phyloP scores from a whole-genome alignment of 495 filamentous ascomycete genomes.

The Tetracladium setigerum region DNA sequence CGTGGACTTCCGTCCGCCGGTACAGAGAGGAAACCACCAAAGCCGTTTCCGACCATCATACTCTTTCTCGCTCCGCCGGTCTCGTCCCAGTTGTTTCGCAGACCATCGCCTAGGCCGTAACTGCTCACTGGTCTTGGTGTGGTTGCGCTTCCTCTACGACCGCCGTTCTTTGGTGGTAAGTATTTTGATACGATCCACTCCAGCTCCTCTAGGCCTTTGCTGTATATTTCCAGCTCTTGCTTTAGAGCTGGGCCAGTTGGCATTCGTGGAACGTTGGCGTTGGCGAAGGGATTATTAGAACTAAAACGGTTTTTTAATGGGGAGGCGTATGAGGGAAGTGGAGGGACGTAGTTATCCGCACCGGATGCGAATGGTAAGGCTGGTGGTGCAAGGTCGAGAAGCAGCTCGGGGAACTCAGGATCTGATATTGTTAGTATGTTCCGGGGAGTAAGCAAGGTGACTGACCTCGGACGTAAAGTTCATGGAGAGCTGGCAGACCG shows the following conservation, averaged over 20 bases:
- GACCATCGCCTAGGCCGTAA: conserved; percentile 33
- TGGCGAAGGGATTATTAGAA: conserved; percentile 45
- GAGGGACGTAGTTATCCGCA: conserved; percentile 9
- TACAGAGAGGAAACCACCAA: conserved; percentile 75
- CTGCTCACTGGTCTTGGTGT: conserved; percentile 35
- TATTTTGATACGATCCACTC: conserved; percentile 70
- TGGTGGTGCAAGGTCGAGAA: conserved; percentile 61
- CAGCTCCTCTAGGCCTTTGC: conserved; percentile 74
- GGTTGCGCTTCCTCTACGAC: conserved; percentile 15
- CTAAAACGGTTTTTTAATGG: conserved; percentile 28
- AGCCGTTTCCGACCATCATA: conserved; percentile 56
- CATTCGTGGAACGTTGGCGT: background rate
- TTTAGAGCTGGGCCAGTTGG: conserved; percentile 34
- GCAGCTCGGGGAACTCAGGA: conserved; percentile 61
- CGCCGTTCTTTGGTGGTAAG: conserved; percentile 20
- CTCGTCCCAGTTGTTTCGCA: background rate
- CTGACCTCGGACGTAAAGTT: conserved; percentile 66
- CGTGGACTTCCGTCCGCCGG: conserved; percentile 43
- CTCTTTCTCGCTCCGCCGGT: conserved; percentile 38
- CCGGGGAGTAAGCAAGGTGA: background rate
- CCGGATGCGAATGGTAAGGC: conserved; percentile 35
- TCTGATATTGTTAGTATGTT: conserved; percentile 32
- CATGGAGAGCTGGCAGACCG: conserved; percentile 59
- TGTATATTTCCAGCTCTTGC: conserved; percentile 72
- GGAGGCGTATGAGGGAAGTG: conserved; percentile 12